phyloP scores from a whole-genome alignment of 371 early-diverging fungal genomes.

The Apophysomyces ossiformis region DNA sequence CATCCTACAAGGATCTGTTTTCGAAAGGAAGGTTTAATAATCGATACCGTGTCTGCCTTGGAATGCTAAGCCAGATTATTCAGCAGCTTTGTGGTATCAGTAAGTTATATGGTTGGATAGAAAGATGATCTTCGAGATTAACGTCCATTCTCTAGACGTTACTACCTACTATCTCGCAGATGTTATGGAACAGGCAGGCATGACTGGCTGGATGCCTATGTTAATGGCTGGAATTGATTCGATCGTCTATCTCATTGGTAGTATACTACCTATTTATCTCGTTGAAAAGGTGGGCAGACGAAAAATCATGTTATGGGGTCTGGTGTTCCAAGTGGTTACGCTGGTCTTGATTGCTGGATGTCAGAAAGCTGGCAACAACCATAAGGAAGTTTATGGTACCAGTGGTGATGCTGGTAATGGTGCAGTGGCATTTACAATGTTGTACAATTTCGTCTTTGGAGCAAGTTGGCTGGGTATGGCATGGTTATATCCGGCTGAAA shows the following conservation, averaged over 20 bases:
- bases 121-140: background rate
- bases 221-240: constrained; percentile 44
- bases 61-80: constrained; percentile 48
- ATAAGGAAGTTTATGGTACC: background rate
- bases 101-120: constrained; percentile 21
- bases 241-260: constrained; percentile 43
- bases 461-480: constrained; percentile 65
- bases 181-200: constrained; percentile 44
- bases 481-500: constrained; percentile 63
- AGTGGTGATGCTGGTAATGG: constrained; percentile 23
- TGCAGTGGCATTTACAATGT: constrained; percentile 41
- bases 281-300: constrained; percentile 32
- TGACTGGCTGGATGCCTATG: constrained; percentile 32
- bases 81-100: constrained; percentile 54
- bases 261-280: constrained; percentile 34
- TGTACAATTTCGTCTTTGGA: constrained; percentile 59
- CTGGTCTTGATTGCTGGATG: constrained; percentile 30
- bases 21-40: constrained; percentile 46
- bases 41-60: constrained; percentile 47
- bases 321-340: constrained; percentile 25
- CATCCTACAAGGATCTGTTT: constrained; percentile 45
- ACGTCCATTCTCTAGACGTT: background rate
- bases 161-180: constrained; percentile 39
- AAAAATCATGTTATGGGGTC: constrained; percentile 30
- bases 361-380: constrained; percentile 27